Base-by-base conservation (phyloP, 2,329 filamentous ascomycete genomes). In the Diplodia scrobiculata region DNA sequence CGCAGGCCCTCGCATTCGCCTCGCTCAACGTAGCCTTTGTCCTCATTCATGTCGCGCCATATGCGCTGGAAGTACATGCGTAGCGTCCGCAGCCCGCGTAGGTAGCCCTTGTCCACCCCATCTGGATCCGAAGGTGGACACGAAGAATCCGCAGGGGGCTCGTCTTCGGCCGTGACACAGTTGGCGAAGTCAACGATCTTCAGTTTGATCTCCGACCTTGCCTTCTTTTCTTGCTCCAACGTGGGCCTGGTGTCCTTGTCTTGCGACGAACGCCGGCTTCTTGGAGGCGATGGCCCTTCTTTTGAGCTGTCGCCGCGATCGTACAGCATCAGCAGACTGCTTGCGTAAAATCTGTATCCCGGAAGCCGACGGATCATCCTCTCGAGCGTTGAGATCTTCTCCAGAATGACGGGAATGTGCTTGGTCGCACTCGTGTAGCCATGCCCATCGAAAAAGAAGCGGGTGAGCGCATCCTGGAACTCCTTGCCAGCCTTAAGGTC, bases 131-230 rank as follows among this genome's bases (percentile, higher is more conserved):
- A 84, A 4, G 95, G 95, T 14, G 95, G 95, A 71, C 94, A 97
- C 19, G 82, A 79, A 1, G 82, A 79, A 67, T 86, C 82, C 11
- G 87, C 79, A 0, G 84, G 79, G 2, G 86, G 73, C 59, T 79
- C 76, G 72, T 97, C 92, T 70, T 95, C 90, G 3, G 91, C 91
- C 1, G 93, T 98, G 41, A 98, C 89, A 73, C 94, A 97, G 76
- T 99, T 99, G 69, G 95, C 95, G 80, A 99, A 99, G 78, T 99
- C 95, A 66, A 97, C 94, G 76, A 99, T 96, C 79, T 97, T 97
- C 79, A 99, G 88, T 76, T 97, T 91, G 74, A 96, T 93, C 54
- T 84, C 82, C 6, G 73, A 71, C 41, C 74, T 76, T 53, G 71
- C 71, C 11, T 68, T 64, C 10, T 70, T 50, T 13, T 65, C 70